Evolutionary conservation across 148 eudicot genomes (phyloP), one percentile per base, ranked within the genome.

Genomic region (Oxyria digyna): DNA sequence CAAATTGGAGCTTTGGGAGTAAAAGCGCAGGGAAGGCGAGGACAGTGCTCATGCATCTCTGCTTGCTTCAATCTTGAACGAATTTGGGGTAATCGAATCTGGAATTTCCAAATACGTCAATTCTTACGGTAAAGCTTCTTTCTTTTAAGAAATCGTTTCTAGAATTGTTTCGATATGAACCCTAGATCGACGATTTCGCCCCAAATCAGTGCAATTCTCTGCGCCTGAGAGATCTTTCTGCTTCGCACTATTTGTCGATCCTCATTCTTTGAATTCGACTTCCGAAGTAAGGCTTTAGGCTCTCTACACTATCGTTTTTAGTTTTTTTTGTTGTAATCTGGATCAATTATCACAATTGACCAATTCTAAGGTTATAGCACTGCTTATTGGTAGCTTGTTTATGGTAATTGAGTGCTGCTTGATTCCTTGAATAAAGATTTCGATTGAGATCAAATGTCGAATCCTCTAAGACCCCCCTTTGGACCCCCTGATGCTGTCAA

Each of bases 371-470:
- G 49, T 18, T 14, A 12, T 43, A 43, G n/a, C 49, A 43, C 17
- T 43, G 49, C 17, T 54, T 24, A 6, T 52, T 10, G 12, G 29
- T 52, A 8, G 20, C 18, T 7, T 27, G 27, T 59, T 29, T 59
- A 59, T 59, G 65, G 65, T 37, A 59, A 27, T 59, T 59, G 38
- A 18, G 65, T 59, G 65, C 37, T 59, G 65, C 27, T 59, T 27
- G 65, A 32, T 27, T 40, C 4, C 38, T 42, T 50, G 46, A 14
- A 40, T 32, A 21, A 8, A 33, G 38, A 42, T 35, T 29, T 32
- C 15, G 59, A n/a, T 67, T 35, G 55, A 65, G 20, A 20, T 73
- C 54, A 15, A 42, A 78, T 81, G 85, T 75, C 78, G 41, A 79
- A 76, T 46, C 74, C 72, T 20, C 75, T 76, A 38, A 76, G 72